Base-by-base conservation (phyloP, 2,329 filamentous ascomycete genomes). In the Xylaria sp. region DNA sequence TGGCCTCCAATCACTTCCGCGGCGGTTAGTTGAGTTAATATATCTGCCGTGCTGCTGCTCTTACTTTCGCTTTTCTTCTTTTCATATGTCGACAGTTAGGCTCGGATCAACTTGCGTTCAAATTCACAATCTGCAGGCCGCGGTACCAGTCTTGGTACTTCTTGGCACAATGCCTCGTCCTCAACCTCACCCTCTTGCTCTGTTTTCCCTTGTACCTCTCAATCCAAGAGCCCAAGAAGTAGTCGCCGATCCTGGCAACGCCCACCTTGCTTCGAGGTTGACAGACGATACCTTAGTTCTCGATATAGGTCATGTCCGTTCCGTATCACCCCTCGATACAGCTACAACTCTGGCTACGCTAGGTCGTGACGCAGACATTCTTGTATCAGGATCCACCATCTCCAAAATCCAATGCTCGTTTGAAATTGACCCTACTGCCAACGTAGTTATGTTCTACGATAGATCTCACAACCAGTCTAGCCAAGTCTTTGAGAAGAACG, bases 321-420 rank as follows among this genome's bases (percentile, higher is more conserved):
- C 64, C 0, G 15, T 3, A 9, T 57, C 51, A 2, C 28, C 28
- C 28, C 3, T 28, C 28, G 57, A 25, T 0, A 18, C 13, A 13
- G 0, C 2, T 3, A 43, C 2, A 3, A 66, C 64, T 8, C 52
- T 62, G 15, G 64, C 52, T 0, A 57, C 23, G 33, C 0, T 66
- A 1, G 64, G 64, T 8, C 58, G 64, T 20, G 2, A 33, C 2
- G 64, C n/a, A 0, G 64, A 66, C 7, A 43, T 66, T 1, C 4
- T 57, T 7, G 4, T 66, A 13, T 1, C 3, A 13, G 58, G 52
- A 6, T 1, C 1, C 1, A 36, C 1, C 10, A 62, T 66, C n/a
- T 41, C 58, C 0, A 66, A 41, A 23, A n/a, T 28, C 5, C 64
- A 66, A 25, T 62, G 58, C 36, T 66, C 64, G 0, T 66, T 66